Evolutionary conservation across 2,329 filamentous ascomycete species (phyloP).

Genomic region (Akanthomyces dipterigenus): DNA sequence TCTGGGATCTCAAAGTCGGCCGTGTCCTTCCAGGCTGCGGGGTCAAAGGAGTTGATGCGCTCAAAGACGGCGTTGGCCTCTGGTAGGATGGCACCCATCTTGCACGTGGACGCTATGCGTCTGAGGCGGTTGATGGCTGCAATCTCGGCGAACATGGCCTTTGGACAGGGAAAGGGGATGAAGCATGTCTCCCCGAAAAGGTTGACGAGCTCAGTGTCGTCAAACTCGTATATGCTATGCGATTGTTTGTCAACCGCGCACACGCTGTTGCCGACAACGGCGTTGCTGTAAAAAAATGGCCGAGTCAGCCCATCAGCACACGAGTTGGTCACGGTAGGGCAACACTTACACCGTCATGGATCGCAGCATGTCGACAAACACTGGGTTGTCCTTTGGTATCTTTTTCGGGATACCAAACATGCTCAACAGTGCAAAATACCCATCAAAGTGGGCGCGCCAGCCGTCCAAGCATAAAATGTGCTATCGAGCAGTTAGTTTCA

Average conservation of each 20-base stretch:
- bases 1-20: neutral
- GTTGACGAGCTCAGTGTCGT: neutral
- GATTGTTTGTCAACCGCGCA: neutral
- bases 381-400: constrained; percentile 2
- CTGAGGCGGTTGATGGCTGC: constrained; percentile 8
- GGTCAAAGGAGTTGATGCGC: neutral
- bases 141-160: neutral
- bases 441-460: constrained; percentile 9
- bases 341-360: constrained; percentile 3
- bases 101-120: neutral
- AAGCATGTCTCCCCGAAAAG: neutral
- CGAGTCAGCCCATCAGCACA: neutral
- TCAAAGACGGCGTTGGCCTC: neutral
- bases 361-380: constrained; percentile 1
- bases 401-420: constrained; percentile 5
- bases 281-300: neutral
- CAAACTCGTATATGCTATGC: neutral
- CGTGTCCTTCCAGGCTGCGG: neutral
- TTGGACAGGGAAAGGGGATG: neutral
- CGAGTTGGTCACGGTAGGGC: neutral
- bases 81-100: neutral
- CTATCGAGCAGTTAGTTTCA: neutral
- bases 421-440: neutral
- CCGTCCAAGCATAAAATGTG: constrained; percentile 4
- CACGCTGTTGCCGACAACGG: constrained; percentile 4